Conservation (phyloP, 2,329 filamentous ascomycete genomes). For the Chalara sp. region DNA sequence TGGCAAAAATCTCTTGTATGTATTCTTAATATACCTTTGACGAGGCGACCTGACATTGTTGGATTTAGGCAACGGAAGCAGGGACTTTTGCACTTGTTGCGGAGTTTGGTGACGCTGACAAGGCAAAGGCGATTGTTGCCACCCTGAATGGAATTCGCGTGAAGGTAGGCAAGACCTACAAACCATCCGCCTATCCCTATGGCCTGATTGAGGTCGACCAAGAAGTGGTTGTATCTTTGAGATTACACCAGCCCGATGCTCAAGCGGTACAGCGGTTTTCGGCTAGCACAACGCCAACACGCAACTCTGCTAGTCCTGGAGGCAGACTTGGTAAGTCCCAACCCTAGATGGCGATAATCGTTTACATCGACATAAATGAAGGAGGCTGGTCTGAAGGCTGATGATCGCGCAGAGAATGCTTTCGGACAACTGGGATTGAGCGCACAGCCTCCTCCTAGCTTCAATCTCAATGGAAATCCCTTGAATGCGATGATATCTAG, state of each 20-base stretch:
- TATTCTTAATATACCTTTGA: not conserved
- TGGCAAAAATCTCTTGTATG: conserved; percentile 34
- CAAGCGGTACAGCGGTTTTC: not conserved
- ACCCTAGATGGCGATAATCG: not conserved
- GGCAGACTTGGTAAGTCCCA: not conserved
- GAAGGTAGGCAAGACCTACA: not conserved
- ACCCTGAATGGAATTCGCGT: not conserved
- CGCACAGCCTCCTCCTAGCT: not conserved
- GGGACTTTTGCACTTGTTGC: conserved; percentile 41
- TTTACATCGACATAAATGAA: conserved; percentile 4
- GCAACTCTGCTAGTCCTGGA: not conserved
- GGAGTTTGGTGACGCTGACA: conserved; percentile 45
- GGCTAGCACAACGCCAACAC: conserved; percentile 6
- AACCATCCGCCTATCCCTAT: not conserved
- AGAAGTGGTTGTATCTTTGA: conserved; percentile 7
- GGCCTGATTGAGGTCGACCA: not conserved
- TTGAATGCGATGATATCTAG: too few species aligned
- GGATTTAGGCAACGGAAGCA: conserved; percentile 15
- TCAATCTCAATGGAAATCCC: not conserved
- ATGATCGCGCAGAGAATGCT: conserved; percentile 4
- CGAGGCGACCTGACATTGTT: not conserved
- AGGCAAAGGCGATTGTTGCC: conserved; percentile 34
- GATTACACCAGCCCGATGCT: conserved; percentile 8
- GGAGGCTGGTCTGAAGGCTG: not conserved
- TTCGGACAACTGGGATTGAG: not conserved